A percentile compares a stretch with the other conserved stretches of the same genome.
Conservation (phyloP, 768 basidiomycete genomes). For the Boletus reticulatus region DNA sequence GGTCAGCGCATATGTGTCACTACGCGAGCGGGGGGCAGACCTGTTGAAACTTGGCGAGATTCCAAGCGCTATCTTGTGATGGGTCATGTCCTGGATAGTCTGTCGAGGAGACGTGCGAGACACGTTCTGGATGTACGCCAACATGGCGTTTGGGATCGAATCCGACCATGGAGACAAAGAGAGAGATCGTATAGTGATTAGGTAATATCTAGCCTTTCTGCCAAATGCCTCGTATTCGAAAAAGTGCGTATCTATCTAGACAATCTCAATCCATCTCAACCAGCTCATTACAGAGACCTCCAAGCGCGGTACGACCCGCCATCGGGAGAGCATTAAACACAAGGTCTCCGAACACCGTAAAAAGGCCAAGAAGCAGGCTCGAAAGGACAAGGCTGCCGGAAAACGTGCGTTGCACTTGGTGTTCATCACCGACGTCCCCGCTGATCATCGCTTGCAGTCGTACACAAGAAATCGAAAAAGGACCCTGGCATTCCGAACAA, state of each 20-base stretch:
- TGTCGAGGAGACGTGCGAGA: constrained; percentile 80
- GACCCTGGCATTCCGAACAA: constrained; percentile 93
- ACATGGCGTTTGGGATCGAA: constrained; percentile 57
- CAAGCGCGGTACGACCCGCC: constrained; percentile 71
- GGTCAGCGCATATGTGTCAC: not conserved
- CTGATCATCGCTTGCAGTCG: constrained; percentile 8
- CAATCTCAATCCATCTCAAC: not conserved
- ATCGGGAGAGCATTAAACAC: constrained; percentile 69
- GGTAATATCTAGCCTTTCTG: constrained; percentile 9
- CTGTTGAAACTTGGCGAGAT: constrained; percentile 68
- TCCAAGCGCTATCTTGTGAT: constrained; percentile 84
- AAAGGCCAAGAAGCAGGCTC: constrained; percentile 71
- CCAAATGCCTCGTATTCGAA: constrained; percentile 62
- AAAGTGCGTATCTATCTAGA: constrained; percentile 43
- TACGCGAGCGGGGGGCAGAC: constrained; percentile 41
- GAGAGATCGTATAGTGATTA: constrained; percentile 10
- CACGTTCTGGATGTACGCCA: constrained; percentile 63
- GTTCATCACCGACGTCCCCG: not conserved
- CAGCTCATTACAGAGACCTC: constrained; percentile 64
- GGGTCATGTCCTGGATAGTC: constrained; percentile 91
- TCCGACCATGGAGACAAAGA: constrained; percentile 3
- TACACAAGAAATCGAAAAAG: constrained; percentile 54
- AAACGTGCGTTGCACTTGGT: constrained; percentile 56
- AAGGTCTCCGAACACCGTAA: constrained; percentile 75
- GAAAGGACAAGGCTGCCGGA: constrained; percentile 77